Base-by-base conservation (phyloP, 2,329 filamentous ascomycete genomes). In the Aureobasidium sp. region DNA sequence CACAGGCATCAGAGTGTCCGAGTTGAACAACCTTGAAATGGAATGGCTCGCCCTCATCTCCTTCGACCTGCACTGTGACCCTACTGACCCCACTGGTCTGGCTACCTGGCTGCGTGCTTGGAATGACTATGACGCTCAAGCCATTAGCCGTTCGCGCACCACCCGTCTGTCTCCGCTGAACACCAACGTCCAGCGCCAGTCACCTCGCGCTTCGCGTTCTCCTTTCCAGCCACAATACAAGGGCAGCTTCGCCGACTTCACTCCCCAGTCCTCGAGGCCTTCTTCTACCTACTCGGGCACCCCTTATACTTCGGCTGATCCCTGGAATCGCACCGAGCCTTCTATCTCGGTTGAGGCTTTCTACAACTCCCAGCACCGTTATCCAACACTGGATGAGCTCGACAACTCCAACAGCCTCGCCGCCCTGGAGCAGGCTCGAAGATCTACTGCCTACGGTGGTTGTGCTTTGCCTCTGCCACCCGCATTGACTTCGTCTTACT, bases 21-120 rank as follows among this genome's bases (percentile, higher is more conserved):
- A 96, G 71, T 82, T 97, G 68, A 96, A 96, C 77, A 80, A 82
- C 64, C 83, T 96, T 73, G 92, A 97, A 79, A 85, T 88, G 69
- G 88, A 95, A 69, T 97, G 92, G 92, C 82, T 97, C 44, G 81
- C 85, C 61, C 86, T 87, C 45, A 94, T 95, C 73, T 82, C 85
- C 68, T 96, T 90, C 87, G 83, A 87, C 67, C 85, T 97, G 60
- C 94, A 96, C 72, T 88, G 94, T 72, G 91, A 95, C 71, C 86
- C 92, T 31, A 84, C 90, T 66, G 84, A 87, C 69, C 86, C 87
- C 71, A 86, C 91, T 70, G 91, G 86, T 37, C 87, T 87, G 72
- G 76, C 79, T 53, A 80, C 82, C 34, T 89, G 87, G 86, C 78
- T 83, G 48, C 77, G 80, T 62, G 85, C 84, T 69, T 90, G 87